These are phyloP conservation scores for Vitis vinifera DNA, from an alignment of 164 flowering plant species.

Conservation along the genomic window DNA sequence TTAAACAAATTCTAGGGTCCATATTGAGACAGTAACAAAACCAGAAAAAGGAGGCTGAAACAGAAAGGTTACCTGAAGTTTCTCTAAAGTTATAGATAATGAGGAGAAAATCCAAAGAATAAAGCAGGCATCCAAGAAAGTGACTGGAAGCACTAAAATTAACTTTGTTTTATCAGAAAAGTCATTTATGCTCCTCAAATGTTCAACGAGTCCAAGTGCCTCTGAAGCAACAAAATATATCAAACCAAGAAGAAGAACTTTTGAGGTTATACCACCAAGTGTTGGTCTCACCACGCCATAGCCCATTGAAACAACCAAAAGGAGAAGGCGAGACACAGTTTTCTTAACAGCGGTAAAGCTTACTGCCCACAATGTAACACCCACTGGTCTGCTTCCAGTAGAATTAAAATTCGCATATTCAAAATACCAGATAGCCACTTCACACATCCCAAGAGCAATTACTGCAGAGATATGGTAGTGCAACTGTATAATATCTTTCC, in stretches of 20 bases:
- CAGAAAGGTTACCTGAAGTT: constrained; percentile 53
- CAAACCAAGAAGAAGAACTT: constrained; percentile 60
- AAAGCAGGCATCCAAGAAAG: constrained; percentile 67
- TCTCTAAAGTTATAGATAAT: constrained; percentile 65
- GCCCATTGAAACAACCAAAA: constrained; percentile 86
- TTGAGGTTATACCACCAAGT: constrained; percentile 75
- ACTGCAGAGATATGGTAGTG: constrained; percentile 74
- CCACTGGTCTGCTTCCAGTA: constrained; percentile 81
- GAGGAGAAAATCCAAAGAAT: constrained; percentile 88
- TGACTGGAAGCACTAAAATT: constrained; percentile 73
- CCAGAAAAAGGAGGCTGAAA: not conserved
- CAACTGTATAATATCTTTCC: constrained; percentile 76
- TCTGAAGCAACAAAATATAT: constrained; percentile 71
- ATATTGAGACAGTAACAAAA: no score
- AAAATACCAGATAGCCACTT: constrained; percentile 87
- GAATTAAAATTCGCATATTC: constrained; percentile 77
- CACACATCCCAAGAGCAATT: constrained; percentile 91
- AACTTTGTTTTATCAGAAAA: constrained; percentile 66
- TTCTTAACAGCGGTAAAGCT: constrained; percentile 70
- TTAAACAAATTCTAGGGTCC: no score
- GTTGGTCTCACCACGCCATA: constrained; percentile 82
- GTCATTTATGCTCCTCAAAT: constrained; percentile 82
- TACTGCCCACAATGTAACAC: constrained; percentile 79
- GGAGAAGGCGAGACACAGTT: constrained; percentile 83
- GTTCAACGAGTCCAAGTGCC: constrained; percentile 76